These are phyloP conservation scores for Yueomyces sp. DNA, from an alignment of 1,139 yeast species.

Conservation along the genomic window DNA sequence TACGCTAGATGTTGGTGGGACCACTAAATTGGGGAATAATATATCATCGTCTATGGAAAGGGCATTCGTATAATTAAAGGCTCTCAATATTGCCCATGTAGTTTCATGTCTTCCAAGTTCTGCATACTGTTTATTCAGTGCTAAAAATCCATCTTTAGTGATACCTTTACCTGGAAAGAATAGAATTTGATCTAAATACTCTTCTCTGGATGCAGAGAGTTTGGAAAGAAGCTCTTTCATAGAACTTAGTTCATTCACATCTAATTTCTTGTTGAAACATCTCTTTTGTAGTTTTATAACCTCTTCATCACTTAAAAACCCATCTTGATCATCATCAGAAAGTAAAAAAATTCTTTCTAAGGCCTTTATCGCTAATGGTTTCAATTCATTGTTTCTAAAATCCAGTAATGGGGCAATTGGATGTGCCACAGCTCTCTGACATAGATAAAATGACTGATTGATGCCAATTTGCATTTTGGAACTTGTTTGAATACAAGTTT, in stretches of 20 bases:
- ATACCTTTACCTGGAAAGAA: slow-evolving; percentile 38
- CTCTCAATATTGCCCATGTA: slow-evolving; percentile 82
- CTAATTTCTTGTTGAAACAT: slow-evolving; percentile 57
- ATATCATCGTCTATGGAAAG: slow-evolving; percentile 70
- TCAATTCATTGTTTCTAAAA: slow-evolving; percentile 74
- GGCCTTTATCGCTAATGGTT: slow-evolving; percentile 67
- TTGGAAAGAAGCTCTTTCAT: slow-evolving; percentile 31
- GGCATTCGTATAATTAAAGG: slow-evolving; percentile 86
- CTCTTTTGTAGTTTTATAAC: slow-evolving; percentile 54
- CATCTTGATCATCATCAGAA: slow-evolving; percentile 86
- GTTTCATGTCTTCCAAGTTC: slow-evolving; percentile 93
- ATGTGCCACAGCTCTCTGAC: slow-evolving; percentile 83
- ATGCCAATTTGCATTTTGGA: slow-evolving; percentile 73
- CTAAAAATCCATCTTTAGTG: slow-evolving; percentile 62
- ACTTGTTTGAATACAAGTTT: slow-evolving; percentile 78
- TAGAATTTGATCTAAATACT: slow-evolving; percentile 7
- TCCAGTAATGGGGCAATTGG: slow-evolving; percentile 93
- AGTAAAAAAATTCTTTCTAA: slow-evolving; percentile 70
- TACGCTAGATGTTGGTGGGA: slow-evolving; percentile 66
- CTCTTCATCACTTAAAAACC: slow-evolving; percentile 58
- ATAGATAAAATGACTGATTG: slow-evolving; percentile 79
- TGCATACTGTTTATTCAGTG: slow-evolving; percentile 68
- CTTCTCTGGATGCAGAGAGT: slow-evolving; percentile 10
- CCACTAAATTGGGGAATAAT: slow-evolving; percentile 66
- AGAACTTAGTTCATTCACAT: slow-evolving; percentile 37